Evolutionary conservation across 2,329 filamentous ascomycete genomes (phyloP).

Genomic region (Zymoseptoria crescenta): DNA sequence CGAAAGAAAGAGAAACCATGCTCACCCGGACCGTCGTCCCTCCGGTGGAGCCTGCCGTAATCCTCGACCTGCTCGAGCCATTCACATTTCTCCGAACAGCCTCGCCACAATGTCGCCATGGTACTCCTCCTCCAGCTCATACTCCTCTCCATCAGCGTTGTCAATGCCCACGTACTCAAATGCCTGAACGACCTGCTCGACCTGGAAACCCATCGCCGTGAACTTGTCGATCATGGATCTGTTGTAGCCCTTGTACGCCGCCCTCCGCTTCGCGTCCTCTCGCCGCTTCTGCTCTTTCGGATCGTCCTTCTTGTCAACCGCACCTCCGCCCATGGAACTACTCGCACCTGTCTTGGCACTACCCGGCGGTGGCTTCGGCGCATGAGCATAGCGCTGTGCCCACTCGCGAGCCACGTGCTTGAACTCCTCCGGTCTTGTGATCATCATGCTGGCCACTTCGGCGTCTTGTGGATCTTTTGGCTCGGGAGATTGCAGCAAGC

Average conservation of each 20-base stretch:
- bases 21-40: background rate
- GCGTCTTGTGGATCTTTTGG: constrained; percentile 96
- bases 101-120: constrained; percentile 84
- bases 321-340: constrained; percentile 8
- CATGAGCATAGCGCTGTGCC: constrained; percentile 76
- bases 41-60: background rate
- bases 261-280: constrained; percentile 43
- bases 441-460: constrained; percentile 85
- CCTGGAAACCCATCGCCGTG: constrained; percentile 81
- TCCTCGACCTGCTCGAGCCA: background rate
- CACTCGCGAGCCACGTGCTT: constrained; percentile 78
- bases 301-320: constrained; percentile 29
- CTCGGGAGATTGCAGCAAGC: constrained; percentile 85
- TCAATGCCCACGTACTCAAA: constrained; percentile 78
- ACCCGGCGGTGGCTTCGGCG: constrained; percentile 54
- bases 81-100: constrained; percentile 67
- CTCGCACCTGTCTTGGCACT: constrained; percentile 27
- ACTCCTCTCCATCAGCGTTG: constrained; percentile 66
- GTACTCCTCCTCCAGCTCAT: constrained; percentile 80
- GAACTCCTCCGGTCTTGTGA: constrained; percentile 71
- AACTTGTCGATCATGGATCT: constrained; percentile 76
- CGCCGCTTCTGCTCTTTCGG: constrained; percentile 44
- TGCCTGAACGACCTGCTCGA: constrained; percentile 76
- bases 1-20: no score
- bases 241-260: constrained; percentile 76